These are phyloP conservation scores for Candida railenensis DNA, from an alignment of 805 yeast genomes.

Conservation along the genomic window DNA sequence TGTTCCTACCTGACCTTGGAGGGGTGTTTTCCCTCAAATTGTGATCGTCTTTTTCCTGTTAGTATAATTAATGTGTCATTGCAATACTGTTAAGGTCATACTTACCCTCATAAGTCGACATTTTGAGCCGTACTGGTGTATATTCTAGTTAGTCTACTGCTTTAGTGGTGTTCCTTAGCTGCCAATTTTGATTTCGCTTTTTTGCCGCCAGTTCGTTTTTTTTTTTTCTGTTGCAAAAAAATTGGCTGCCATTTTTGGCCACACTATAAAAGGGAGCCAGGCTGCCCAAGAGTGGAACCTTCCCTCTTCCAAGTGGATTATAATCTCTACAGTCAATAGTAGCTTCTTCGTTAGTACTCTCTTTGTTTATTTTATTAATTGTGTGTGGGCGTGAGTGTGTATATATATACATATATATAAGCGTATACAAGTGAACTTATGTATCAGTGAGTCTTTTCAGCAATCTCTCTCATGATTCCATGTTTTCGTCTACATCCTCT, in stretches of 20 bases:
- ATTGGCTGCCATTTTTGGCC: background rate
- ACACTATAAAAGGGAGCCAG: background rate
- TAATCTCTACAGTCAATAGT: no score
- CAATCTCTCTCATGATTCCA: conserved; percentile 2
- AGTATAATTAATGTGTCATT: background rate
- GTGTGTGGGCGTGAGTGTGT: no score
- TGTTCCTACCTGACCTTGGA: no score
- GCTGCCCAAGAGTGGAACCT: no score
- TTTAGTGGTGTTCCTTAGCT: no score
- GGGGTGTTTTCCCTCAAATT: conserved; percentile 18
- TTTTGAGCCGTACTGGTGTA: conserved; percentile 7
- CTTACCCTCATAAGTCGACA: conserved; percentile 49
- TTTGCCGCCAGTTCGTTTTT: background rate
- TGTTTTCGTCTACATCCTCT: conserved; percentile 7
- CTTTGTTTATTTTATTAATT: no score
- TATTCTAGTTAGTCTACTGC: background rate
- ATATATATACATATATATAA: no score
- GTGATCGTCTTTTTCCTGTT: conserved; percentile 35
- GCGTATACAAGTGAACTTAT: no score
- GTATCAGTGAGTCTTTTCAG: no score
- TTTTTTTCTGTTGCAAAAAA: background rate
- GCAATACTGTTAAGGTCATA: conserved; percentile 2
- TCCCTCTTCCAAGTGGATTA: no score
- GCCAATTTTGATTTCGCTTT: no score
- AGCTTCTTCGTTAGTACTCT: no score